Conservation (phyloP, 2,329 filamentous ascomycete species). For the Verticillium nubilum region DNA sequence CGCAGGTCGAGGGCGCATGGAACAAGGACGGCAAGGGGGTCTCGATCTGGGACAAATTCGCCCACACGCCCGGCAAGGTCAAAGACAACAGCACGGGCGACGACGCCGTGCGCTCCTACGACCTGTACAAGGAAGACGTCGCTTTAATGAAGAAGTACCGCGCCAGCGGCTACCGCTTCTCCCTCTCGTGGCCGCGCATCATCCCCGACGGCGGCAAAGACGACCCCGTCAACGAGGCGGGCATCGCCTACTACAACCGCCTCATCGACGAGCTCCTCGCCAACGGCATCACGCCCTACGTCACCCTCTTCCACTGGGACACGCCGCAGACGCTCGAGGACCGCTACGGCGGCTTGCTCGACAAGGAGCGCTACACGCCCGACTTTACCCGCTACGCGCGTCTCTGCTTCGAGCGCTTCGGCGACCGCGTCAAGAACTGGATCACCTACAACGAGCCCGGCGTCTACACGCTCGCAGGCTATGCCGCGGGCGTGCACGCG, state of each 20-base stretch:
- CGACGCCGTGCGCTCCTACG: slow-evolving; percentile 31
- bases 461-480: slow-evolving; percentile 77
- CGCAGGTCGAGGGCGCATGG: slow-evolving; percentile 36
- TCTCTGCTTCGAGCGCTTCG: slow-evolving; percentile 67
- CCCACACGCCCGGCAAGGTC: slow-evolving; percentile 30
- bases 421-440: slow-evolving; percentile 73
- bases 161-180: slow-evolving; percentile 76
- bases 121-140: slow-evolving; percentile 60
- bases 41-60: slow-evolving; percentile 35
- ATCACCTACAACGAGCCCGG: slow-evolving; percentile 90
- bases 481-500: slow-evolving; percentile 71
- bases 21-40: slow-evolving; percentile 32
- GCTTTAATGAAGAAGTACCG: slow-evolving; percentile 68
- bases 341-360: slow-evolving; percentile 75
- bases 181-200: slow-evolving; percentile 77
- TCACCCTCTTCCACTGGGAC: slow-evolving; percentile 88
- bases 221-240: slow-evolving; percentile 74
- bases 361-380: slow-evolving; percentile 74
- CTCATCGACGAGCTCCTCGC: slow-evolving; percentile 73
- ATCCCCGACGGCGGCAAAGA: slow-evolving; percentile 80
- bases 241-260: slow-evolving; percentile 71
- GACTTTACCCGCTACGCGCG: slow-evolving; percentile 78
- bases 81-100: slow-evolving; percentile 32
- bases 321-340: slow-evolving; percentile 72
- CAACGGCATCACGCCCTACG: slow-evolving; percentile 72